Conservation (phyloP, 2,329 filamentous ascomycete genomes). For the Ophiocordyceps camponoti-leonardi region DNA sequence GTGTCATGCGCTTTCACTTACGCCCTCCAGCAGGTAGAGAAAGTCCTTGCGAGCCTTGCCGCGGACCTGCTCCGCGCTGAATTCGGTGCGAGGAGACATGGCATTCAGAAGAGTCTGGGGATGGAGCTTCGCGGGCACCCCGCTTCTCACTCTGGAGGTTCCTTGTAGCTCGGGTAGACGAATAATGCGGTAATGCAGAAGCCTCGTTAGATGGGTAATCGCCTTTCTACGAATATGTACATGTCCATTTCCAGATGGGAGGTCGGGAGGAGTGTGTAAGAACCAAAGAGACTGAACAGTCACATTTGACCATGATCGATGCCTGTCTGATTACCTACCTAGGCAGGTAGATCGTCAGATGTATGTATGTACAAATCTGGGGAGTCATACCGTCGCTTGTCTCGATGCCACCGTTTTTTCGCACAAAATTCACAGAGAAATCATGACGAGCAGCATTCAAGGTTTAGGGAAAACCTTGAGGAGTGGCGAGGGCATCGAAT, state of each 20-base stretch:
- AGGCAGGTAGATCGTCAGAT: no score
- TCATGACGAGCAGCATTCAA: no score
- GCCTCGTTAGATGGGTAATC: not conserved
- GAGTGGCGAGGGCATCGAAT: no score
- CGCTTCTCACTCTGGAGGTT: not conserved
- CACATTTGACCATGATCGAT: no score
- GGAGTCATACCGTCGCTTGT: no score
- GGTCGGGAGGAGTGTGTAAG: no score
- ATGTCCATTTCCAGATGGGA: not conserved
- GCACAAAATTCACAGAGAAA: no score
- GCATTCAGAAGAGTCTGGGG: slow-evolving; percentile 7
- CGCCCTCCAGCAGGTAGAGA: slow-evolving; percentile 79
- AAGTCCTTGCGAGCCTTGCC: slow-evolving; percentile 78
- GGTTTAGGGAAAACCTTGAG: no score
- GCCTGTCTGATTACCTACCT: no score
- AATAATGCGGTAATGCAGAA: not conserved
- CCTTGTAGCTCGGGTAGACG: not conserved
- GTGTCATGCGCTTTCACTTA: slow-evolving; percentile 41
- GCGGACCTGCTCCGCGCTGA: slow-evolving; percentile 59
- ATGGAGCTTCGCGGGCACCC: not conserved
- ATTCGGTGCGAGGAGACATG: slow-evolving; percentile 55
- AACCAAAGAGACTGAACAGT: no score
- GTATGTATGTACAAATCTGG: no score
- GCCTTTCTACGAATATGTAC: not conserved
- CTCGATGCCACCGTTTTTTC: no score